A percentile compares a stretch with the other conserved stretches of the same genome.
Evolutionary conservation across 2,329 filamentous ascomycete species (phyloP).

Genomic region (Emericellopsis atlantica): DNA sequence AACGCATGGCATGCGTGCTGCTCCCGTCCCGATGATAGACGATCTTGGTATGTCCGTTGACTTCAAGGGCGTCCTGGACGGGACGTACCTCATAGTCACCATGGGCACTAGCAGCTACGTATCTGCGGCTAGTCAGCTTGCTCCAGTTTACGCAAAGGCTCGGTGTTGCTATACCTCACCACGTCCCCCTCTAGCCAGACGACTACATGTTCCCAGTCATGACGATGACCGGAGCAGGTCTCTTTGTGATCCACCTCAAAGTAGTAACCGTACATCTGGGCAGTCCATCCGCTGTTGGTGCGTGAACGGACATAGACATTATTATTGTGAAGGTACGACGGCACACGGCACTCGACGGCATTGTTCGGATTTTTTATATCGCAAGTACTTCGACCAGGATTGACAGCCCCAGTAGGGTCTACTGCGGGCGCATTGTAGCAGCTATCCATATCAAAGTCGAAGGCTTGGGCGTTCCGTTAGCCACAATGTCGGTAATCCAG

Average conservation of each 20-base stretch:
- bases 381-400: conserved; percentile 11
- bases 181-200: conserved; percentile 6
- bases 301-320: conserved; percentile 11
- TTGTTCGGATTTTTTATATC: conserved; percentile 9
- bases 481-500: no score
- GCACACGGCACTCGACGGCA: conserved; percentile 15
- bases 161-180: conserved; percentile 8
- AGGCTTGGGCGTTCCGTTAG: background rate
- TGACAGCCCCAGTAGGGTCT: conserved; percentile 14
- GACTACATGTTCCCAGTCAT: conserved; percentile 13
- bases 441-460: conserved; percentile 21
- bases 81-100: conserved; percentile 12
- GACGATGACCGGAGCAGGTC: conserved; percentile 10
- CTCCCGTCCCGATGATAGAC: conserved; percentile 21
- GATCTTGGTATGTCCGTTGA: conserved; percentile 16
- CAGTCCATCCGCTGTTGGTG: conserved; percentile 18
- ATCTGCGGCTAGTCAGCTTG: conserved; percentile 6
- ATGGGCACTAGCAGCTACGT: conserved; percentile 16
- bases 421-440: conserved; percentile 23
- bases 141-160: conserved; percentile 13
- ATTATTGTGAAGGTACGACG: conserved; percentile 11
- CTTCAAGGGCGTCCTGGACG: conserved; percentile 12
- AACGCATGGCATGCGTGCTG: conserved; percentile 18
- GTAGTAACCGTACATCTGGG: conserved; percentile 12
- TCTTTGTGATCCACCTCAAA: conserved; percentile 8